These are phyloP conservation scores for Epichloe elymi DNA, from an alignment of 2,329 filamentous ascomycete species.

Conservation along the genomic window DNA sequence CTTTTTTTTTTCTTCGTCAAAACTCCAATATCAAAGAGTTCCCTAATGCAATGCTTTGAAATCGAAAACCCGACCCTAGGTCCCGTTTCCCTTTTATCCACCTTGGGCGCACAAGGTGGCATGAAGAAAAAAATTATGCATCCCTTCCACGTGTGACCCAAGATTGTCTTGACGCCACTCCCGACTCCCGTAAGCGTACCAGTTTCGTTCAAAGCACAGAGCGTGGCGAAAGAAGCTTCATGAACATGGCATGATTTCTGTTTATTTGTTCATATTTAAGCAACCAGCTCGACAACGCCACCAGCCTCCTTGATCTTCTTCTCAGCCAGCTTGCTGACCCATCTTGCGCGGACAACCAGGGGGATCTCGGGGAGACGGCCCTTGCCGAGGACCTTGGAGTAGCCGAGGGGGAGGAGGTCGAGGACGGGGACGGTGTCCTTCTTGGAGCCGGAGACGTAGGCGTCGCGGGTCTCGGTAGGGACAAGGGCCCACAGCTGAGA, in stretches of 20 bases:
- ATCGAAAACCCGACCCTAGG: conserved; percentile 21
- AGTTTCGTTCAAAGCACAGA: neutral
- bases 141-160: neutral
- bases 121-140: neutral
- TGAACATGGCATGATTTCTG: neutral
- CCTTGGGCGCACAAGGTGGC: conserved; percentile 5
- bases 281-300: conserved; percentile 90
- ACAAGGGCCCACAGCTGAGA: conserved; percentile 85
- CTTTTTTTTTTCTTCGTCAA: conserved; percentile 25
- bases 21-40: conserved; percentile 24
- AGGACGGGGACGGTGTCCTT: conserved; percentile 92
- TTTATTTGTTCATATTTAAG: conserved; percentile 34
- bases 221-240: neutral
- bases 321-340: conserved; percentile 93
- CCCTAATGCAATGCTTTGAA: conserved; percentile 30
- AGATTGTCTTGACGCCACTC: neutral
- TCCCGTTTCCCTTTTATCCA: conserved; percentile 7
- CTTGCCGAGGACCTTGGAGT: conserved; percentile 98
- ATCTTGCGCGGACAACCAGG: conserved; percentile 86
- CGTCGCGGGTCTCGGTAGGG: conserved; percentile 81
- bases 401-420: conserved; percentile 89
- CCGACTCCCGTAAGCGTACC: conserved; percentile 4
- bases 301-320: conserved; percentile 98
- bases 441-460: conserved; percentile 70
- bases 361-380: conserved; percentile 88